Percentiles rank a stretch among this genome's conserved stretches.
Evolutionary conservation across 768 basidiomycete species (phyloP).

Genomic region (Lactarius sanguifluus): DNA sequence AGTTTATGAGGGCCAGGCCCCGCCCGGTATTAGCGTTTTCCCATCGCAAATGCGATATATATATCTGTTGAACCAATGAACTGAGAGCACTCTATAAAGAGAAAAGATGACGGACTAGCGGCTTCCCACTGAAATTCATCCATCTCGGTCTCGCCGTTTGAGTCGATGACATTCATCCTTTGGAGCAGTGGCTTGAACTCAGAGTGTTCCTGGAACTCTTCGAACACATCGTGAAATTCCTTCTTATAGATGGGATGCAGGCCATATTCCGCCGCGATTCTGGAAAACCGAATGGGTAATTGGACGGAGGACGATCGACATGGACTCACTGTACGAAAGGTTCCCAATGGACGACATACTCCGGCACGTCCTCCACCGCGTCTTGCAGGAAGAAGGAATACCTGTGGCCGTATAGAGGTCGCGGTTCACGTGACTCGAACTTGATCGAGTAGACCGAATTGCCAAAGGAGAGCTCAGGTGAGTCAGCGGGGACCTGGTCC

Average conservation of each 20-base stretch:
- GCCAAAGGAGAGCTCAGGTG: slow-evolving; percentile 76
- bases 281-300: slow-evolving; percentile 35
- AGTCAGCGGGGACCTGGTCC: slow-evolving; percentile 63
- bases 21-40: slow-evolving; percentile 50
- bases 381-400: slow-evolving; percentile 94
- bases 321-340: slow-evolving; percentile 75
- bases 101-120: slow-evolving; percentile 69
- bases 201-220: slow-evolving; percentile 71
- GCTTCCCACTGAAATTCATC: slow-evolving; percentile 97
- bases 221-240: slow-evolving; percentile 88
- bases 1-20: slow-evolving; percentile 8
- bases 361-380: slow-evolving; percentile 96
- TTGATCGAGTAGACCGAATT: slow-evolving; percentile 88
- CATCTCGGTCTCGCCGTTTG: slow-evolving; percentile 86
- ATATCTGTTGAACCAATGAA: slow-evolving; percentile 62
- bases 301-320: slow-evolving; percentile 14
- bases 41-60: slow-evolving; percentile 91
- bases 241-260: slow-evolving; percentile 74
- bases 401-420: slow-evolving; percentile 79
- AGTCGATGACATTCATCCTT: slow-evolving; percentile 90
- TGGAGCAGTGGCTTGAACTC: slow-evolving; percentile 85
- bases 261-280: slow-evolving; percentile 81
- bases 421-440: slow-evolving; percentile 69
- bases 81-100: background rate
- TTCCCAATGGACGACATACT: slow-evolving; percentile 96